Evolutionary conservation across 345 rosid species (phyloP), one percentile per base, ranked within the genome.

Genomic region (Barbarea vulgaris): DNA sequence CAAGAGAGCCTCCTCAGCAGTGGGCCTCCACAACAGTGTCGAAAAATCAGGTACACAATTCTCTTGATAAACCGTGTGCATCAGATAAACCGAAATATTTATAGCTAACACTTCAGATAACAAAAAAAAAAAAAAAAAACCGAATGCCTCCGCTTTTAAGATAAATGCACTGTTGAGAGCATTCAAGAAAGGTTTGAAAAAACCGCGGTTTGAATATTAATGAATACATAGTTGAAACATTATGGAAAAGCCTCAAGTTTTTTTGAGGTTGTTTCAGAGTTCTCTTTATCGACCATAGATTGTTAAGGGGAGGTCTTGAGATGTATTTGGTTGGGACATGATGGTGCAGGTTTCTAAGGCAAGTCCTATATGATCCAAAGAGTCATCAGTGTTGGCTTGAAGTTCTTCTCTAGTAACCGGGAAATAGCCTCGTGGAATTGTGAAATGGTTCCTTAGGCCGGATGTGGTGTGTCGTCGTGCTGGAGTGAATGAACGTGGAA

Each of bases 21-120:
- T 79, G 82, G 82, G 67, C 82, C 12, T 30, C 82, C 55, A 55
- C 79, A 30, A 79, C 82, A 8, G 71, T 79, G n/a, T 79, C 79
- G 6, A 74, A 74, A 59, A 79, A 75, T 30, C 82, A 74, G 82
- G 82, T 79, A 68, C 56, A 48, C 63, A 64, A 0, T 2, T 64
- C 72, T 61, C 64, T 22, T 44, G 17, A 31, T 27, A 62, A 30
- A 55, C 12, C 31, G 21, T 8, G 0, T 25, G 60, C 60, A 54
- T 54, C 34, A 25, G 21, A 30, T 55, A 30, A 15, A 15, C 21
- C 6, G 36, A n/a, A 55, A 58, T 58, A 22, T 39, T 13, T 24
- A 15, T 24, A 62, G 22, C 34, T 24, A 54, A 61, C 67, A 21
- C 25, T 12, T 11, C 12, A 60, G 18, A 18, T 64, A 11, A 30